Percentiles rank a stretch among this genome's conserved stretches.
Conservation (phyloP, 2,329 filamentous ascomycete species). For the Fusarium caatingaense region DNA sequence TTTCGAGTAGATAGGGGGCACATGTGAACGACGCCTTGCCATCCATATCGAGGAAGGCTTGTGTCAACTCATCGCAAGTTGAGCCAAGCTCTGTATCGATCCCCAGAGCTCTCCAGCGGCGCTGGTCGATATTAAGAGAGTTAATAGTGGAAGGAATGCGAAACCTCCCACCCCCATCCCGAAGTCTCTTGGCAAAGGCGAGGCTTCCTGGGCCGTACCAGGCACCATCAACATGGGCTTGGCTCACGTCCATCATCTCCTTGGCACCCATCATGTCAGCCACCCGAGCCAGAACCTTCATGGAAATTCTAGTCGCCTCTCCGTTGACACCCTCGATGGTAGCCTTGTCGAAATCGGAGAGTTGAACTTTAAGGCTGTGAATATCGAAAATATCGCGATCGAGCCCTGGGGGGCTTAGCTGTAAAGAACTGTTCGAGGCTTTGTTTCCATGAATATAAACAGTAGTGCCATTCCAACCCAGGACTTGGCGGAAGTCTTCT, state of each 20-base stretch:
- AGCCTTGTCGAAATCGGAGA: slow-evolving; percentile 15
- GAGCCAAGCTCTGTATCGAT: slow-evolving; percentile 10
- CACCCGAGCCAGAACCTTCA: slow-evolving; percentile 25
- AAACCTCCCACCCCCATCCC: slow-evolving; percentile 25
- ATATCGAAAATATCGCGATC: background rate
- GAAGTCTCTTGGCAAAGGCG: slow-evolving; percentile 17
- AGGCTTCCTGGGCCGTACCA: slow-evolving; percentile 26
- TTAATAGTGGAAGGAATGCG: slow-evolving; percentile 29
- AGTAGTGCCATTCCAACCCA: background rate
- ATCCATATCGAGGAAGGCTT: slow-evolving; percentile 33
- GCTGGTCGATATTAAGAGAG: slow-evolving; percentile 28
- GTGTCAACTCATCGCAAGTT: slow-evolving; percentile 8
- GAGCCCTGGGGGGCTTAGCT: background rate
- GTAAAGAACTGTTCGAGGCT: background rate
- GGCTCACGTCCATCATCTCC: slow-evolving; percentile 31
- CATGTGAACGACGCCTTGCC: slow-evolving; percentile 23
- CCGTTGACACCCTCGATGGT: slow-evolving; percentile 15
- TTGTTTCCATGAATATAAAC: slow-evolving; percentile 12
- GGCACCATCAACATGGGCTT: slow-evolving; percentile 26
- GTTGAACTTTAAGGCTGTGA: slow-evolving; percentile 27
- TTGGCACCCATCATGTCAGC: slow-evolving; percentile 17
- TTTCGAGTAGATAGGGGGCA: slow-evolving; percentile 32
- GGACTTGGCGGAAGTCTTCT: slow-evolving; percentile 23
- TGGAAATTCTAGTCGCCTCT: slow-evolving; percentile 8
- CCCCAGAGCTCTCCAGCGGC: slow-evolving; percentile 28